These are phyloP conservation scores for Aegilops tauschii DNA, from an alignment of 176 grass and related monocot species.

Conservation along the genomic window DNA sequence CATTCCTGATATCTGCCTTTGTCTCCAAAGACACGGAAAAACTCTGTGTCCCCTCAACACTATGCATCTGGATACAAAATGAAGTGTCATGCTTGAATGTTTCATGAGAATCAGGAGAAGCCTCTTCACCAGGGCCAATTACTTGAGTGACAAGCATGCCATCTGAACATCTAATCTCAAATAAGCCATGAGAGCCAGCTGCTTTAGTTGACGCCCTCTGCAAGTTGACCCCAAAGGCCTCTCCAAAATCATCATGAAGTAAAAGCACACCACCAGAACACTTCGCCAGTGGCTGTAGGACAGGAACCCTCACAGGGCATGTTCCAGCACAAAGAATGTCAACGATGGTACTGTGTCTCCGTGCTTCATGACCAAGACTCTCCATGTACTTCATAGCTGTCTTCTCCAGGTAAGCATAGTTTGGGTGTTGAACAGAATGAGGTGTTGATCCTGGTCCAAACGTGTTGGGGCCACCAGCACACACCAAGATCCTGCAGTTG, in stretches of 20 bases:
- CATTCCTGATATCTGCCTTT: slow-evolving; percentile 76
- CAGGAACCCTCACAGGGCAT: slow-evolving; percentile 80
- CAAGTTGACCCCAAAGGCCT: slow-evolving; percentile 97
- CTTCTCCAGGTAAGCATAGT: slow-evolving; percentile 97
- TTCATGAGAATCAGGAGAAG: slow-evolving; percentile 84
- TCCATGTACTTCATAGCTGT: slow-evolving; percentile 90
- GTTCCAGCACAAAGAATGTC: slow-evolving; percentile 95
- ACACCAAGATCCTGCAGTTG: slow-evolving; percentile 93
- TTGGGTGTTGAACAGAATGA: slow-evolving; percentile 76
- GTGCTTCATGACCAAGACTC: slow-evolving; percentile 79
- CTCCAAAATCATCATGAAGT: slow-evolving; percentile 97
- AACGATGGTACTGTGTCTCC: slow-evolving; percentile 63
- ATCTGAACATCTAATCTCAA: slow-evolving; percentile 93
- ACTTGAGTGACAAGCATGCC: slow-evolving; percentile 93
- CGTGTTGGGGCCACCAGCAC: slow-evolving; percentile 77
- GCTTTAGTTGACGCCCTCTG: slow-evolving; percentile 85
- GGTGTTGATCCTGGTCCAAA: slow-evolving; percentile 94
- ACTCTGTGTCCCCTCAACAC: slow-evolving; percentile 84
- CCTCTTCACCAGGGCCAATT: slow-evolving; percentile 96
- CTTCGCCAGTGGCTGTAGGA: slow-evolving; percentile 87
- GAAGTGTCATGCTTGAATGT: slow-evolving; percentile 89
- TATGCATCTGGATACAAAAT: slow-evolving; percentile 92
- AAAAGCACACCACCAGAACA: slow-evolving; percentile 90
- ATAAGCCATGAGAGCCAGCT: slow-evolving; percentile 81
- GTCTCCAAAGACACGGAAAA: slow-evolving; percentile 94